These are phyloP conservation scores for Batkoa obscura DNA, from an alignment of 371 early-diverging fungal species.

Conservation along the genomic window DNA sequence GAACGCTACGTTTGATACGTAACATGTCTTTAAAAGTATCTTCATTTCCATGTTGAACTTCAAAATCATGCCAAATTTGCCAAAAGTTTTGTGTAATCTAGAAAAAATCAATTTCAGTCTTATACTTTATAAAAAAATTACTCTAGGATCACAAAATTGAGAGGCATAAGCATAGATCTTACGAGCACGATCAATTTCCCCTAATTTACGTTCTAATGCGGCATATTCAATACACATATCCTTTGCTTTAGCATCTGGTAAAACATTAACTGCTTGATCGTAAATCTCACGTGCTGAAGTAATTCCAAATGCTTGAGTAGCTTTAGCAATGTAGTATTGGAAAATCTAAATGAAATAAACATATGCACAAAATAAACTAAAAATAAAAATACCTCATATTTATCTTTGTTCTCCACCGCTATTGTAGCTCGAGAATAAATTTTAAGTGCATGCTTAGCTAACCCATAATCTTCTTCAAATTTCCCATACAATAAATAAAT, in stretches of 20 bases:
- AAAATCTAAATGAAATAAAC: constrained; percentile 29
- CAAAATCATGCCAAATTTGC: constrained; percentile 90
- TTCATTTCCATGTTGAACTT: constrained; percentile 91
- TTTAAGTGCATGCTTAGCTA: constrained; percentile 78
- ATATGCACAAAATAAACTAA: neutral
- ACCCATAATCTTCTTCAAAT: constrained; percentile 84
- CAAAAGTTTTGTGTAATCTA: constrained; percentile 50
- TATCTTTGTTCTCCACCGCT: constrained; percentile 52
- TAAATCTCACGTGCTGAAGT: constrained; percentile 79
- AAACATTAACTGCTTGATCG: constrained; percentile 65
- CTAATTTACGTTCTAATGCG: constrained; percentile 69
- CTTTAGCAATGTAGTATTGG: constrained; percentile 77
- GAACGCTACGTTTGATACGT: constrained; percentile 78
- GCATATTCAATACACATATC: constrained; percentile 68
- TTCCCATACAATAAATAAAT: constrained; percentile 84
- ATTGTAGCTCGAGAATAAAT: constrained; percentile 81
- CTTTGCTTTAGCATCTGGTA: constrained; percentile 67
- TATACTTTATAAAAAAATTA: constrained; percentile 11
- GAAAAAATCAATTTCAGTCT: constrained; percentile 8
- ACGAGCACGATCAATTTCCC: constrained; percentile 92
- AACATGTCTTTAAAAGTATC: constrained; percentile 97
- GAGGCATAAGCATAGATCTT: constrained; percentile 74
- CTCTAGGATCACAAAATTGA: constrained; percentile 76
- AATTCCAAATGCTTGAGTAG: constrained; percentile 67
- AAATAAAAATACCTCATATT: constrained; percentile 26